These are phyloP conservation scores for Paulownia fortunei DNA, from an alignment of 257 asterid genomes.

Conservation along the genomic window DNA sequence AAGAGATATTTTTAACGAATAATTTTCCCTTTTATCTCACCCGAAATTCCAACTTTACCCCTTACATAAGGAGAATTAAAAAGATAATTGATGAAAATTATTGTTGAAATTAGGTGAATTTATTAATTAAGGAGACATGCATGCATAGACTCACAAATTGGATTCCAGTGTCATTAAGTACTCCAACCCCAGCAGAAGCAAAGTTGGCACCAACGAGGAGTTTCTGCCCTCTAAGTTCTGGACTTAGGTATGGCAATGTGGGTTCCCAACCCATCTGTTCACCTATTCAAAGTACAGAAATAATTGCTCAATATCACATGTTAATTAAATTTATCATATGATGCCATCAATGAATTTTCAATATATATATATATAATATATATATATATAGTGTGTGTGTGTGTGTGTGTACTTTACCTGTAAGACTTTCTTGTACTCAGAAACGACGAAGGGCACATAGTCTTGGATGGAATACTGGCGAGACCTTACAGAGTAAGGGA, in stretches of 20 bases:
- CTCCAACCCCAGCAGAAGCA: slow-evolving; percentile 94
- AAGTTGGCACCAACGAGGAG: slow-evolving; percentile 83
- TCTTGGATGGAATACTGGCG: slow-evolving; percentile 57
- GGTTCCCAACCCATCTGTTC: slow-evolving; percentile 68
- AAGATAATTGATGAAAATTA: no score
- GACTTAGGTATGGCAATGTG: slow-evolving; percentile 71
- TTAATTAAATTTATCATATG: neutral
- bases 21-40: no score
- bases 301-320: neutral
- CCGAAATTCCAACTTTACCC: no score
- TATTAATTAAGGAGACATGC: neutral
- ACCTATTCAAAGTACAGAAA: slow-evolving; percentile 46
- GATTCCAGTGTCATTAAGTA: slow-evolving; percentile 82
- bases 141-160: slow-evolving; percentile 83
- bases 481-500: slow-evolving; percentile 70
- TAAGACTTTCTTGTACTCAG: slow-evolving; percentile 71
- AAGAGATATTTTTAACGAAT: no score
- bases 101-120: neutral
- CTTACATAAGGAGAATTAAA: no score
- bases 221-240: slow-evolving; percentile 56
- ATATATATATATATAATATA: no score
- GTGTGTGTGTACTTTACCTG: slow-evolving; percentile 40
- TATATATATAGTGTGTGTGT: no score
- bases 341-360: no score
- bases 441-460: slow-evolving; percentile 56